phyloP scores from a whole-genome alignment of 495 filamentous ascomycete species.

The Xylaria castorea region DNA sequence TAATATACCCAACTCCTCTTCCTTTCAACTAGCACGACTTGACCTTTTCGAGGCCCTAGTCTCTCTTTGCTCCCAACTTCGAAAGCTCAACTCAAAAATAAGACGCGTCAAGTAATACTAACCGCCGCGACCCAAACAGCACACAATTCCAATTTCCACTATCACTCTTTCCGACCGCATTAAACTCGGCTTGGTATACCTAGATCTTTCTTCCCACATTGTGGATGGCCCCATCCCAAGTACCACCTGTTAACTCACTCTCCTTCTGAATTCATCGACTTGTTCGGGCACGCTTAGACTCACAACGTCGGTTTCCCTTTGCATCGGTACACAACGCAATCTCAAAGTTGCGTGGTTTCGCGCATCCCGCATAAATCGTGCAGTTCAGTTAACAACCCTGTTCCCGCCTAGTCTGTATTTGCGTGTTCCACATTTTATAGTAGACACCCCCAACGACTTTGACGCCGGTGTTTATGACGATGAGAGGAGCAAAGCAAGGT shows the following conservation, averaged over 20 bases:
- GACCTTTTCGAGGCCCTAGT: background rate
- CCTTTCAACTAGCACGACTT: constrained; percentile 12
- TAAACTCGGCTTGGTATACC: constrained; percentile 15
- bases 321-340: constrained; percentile 1
- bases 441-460: constrained; percentile 12
- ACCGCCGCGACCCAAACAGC: constrained; percentile 8
- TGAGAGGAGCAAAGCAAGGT: constrained; percentile 24
- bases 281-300: constrained; percentile 1
- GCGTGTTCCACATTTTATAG: constrained; percentile 18
- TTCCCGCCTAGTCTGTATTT: constrained; percentile 10
- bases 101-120: constrained; percentile 20
- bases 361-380: constrained; percentile 11
- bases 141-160: constrained; percentile 20
- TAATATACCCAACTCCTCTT: background rate
- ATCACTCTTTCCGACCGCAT: constrained; percentile 15
- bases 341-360: constrained; percentile 1
- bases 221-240: constrained; percentile 1
- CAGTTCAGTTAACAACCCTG: constrained; percentile 3
- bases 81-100: background rate
- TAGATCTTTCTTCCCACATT: constrained; percentile 1
- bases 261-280: background rate
- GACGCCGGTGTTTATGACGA: constrained; percentile 8
- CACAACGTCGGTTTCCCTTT: background rate
- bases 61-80: background rate
- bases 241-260: constrained; percentile 1